Conservation (phyloP, 1,139 yeast species). For the Nadsonia commutata region DNA sequence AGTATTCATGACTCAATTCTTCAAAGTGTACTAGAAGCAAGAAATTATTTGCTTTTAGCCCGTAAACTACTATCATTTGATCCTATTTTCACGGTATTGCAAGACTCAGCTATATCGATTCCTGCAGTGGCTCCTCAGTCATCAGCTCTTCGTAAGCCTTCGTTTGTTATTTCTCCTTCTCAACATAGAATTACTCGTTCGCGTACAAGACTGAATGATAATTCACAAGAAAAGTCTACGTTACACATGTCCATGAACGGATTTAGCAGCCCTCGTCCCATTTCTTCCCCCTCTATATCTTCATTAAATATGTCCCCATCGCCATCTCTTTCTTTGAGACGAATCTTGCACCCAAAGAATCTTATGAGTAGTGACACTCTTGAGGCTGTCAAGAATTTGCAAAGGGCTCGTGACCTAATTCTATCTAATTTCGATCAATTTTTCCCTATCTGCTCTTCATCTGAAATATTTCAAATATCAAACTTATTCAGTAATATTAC, state of each 20-base stretch:
- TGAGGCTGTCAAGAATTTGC: not conserved
- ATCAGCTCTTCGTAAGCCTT: not conserved
- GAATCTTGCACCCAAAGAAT: not conserved
- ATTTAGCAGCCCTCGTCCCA: conserved; percentile 1
- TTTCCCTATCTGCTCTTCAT: conserved; percentile 11
- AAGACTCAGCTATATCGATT: conserved; percentile 33
- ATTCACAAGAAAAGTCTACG: not conserved
- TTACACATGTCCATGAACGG: conserved; percentile 1
- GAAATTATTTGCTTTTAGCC: conserved; percentile 14
- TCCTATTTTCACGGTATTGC: conserved; percentile 33
- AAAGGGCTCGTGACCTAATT: not conserved
- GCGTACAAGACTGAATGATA: not conserved
- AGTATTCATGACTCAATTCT: conserved; percentile 1
- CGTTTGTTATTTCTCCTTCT: conserved; percentile 4
- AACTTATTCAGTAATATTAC: conserved; percentile 14
- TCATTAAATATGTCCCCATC: not conserved
- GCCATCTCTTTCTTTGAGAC: not conserved
- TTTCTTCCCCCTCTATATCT: conserved; percentile 5
- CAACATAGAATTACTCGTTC: conserved; percentile 1
- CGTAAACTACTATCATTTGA: conserved; percentile 19
- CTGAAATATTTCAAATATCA: conserved; percentile 12
- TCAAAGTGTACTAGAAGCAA: conserved; percentile 10
- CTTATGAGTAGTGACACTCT: not conserved
- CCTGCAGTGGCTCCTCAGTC: conserved; percentile 21
- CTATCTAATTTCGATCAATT: conserved; percentile 2